Evolutionary conservation across 73 alveolate genomes (phyloP).

Genomic region (Paramecium tetraurelia): DNA sequence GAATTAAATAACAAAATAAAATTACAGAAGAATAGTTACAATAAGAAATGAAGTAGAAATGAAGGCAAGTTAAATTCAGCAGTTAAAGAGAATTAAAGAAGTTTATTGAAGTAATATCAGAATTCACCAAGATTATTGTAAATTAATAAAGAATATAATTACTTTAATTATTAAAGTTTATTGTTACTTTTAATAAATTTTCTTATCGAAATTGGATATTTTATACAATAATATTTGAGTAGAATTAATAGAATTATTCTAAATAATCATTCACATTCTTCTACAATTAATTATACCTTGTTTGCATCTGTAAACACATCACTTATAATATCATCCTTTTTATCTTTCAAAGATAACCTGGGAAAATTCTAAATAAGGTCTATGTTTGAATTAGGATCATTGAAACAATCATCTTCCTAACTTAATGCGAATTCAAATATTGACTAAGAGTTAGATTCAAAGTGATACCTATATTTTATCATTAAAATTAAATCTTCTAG

Average conservation of each 20-base stretch:
- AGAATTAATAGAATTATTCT: neutral
- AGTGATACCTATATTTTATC: neutral
- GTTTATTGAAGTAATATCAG: neutral
- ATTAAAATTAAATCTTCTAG: neutral
- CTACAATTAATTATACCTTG: constrained; percentile 9
- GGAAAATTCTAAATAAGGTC: constrained; percentile 21
- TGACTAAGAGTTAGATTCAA: neutral
- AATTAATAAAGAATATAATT: neutral
- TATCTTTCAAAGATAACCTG: neutral
- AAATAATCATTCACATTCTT: neutral
- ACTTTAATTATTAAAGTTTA: neutral
- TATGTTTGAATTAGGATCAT: neutral
- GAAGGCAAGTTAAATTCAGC: constrained; percentile 18
- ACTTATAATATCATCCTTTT: neutral
- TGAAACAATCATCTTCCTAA: neutral
- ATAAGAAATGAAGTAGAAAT: neutral
- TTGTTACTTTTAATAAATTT: neutral
- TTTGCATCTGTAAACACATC: neutral
- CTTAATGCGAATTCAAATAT: neutral
- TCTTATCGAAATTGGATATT: no score
- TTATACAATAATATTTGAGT: neutral
- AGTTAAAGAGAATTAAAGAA: neutral
- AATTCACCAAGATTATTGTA: neutral
- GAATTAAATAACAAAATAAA: neutral
- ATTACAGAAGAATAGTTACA: neutral